Evolutionary conservation across 495 filamentous ascomycete genomes (phyloP).

Genomic region (Annulohypoxylon bovei): DNA sequence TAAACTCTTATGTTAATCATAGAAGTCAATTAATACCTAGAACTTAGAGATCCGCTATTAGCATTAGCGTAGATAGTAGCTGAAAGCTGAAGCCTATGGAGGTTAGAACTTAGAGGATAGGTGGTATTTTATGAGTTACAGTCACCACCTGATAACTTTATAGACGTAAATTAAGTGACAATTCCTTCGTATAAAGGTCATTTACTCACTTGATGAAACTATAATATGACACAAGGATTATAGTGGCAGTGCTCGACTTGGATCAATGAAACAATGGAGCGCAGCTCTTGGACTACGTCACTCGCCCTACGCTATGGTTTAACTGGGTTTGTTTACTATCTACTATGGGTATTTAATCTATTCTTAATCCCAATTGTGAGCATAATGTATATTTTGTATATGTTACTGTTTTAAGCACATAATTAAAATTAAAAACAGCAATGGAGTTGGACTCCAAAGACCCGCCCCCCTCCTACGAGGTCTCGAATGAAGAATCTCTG

Average conservation of each 20-base stretch:
- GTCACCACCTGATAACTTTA: background rate
- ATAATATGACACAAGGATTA: background rate
- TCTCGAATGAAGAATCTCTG: background rate
- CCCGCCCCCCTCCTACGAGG: background rate
- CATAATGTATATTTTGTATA: background rate
- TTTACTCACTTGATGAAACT: background rate
- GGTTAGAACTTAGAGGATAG: too few relatives aligned
- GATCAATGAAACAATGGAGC: background rate
- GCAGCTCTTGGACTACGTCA: conserved; percentile 15
- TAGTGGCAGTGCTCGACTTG: conserved; percentile 2
- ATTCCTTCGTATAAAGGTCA: background rate
- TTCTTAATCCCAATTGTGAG: background rate
- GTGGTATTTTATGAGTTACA: too few relatives aligned
- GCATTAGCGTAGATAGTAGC: too few relatives aligned
- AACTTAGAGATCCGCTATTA: too few relatives aligned
- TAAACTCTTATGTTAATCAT: too few relatives aligned
- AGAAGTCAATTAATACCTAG: too few relatives aligned
- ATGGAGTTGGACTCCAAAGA: background rate
- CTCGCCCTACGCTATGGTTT: background rate
- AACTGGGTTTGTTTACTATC: background rate
- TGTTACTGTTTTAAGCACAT: background rate
- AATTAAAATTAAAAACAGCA: background rate
- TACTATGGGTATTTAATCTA: background rate
- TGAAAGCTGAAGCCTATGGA: too few relatives aligned
- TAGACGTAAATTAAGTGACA: background rate